Conservation (phyloP, 116 monocot species). For the Dioscorea cayenensis region DNA sequence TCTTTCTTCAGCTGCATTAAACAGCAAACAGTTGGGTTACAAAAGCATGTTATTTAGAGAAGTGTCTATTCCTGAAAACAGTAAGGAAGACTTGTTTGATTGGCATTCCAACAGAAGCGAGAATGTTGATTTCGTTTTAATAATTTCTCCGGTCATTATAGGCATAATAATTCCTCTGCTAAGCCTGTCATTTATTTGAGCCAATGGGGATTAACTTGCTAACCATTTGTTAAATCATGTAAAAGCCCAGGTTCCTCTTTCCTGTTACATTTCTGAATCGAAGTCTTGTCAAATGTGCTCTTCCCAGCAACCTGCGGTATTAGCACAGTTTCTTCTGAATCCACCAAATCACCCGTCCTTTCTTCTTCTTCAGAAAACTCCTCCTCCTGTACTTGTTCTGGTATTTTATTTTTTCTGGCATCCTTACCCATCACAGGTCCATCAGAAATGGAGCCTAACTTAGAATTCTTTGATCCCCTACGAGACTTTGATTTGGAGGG, state of each 20-base stretch:
- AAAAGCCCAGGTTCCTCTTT: constrained; percentile 4
- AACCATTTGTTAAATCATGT: constrained; percentile 23
- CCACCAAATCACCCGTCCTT: neutral
- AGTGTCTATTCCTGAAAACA: too few species aligned
- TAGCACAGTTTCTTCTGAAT: neutral
- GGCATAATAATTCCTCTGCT: too few species aligned
- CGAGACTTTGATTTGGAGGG: constrained; percentile 7
- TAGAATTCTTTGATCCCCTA: neutral
- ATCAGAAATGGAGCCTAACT: neutral
- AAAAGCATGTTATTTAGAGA: neutral
- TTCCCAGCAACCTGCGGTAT: constrained; percentile 13
- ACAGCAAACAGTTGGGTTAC: neutral
- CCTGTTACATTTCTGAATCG: constrained; percentile 9
- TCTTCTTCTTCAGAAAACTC: constrained; percentile 3
- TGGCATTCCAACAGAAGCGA: too few species aligned
- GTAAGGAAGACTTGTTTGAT: too few species aligned
- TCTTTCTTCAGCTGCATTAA: constrained; percentile 21
- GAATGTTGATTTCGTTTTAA: too few species aligned
- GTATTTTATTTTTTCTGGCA: constrained; percentile 5
- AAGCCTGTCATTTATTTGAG: neutral
- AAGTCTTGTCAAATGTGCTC: constrained; percentile 9
- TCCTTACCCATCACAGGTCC: constrained; percentile 6
- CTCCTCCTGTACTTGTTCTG: neutral
- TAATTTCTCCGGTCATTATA: too few species aligned
- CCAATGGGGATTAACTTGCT: constrained; percentile 4